Conservation (phyloP, 495 filamentous ascomycete genomes). For the Jackrogersella multiformis region DNA sequence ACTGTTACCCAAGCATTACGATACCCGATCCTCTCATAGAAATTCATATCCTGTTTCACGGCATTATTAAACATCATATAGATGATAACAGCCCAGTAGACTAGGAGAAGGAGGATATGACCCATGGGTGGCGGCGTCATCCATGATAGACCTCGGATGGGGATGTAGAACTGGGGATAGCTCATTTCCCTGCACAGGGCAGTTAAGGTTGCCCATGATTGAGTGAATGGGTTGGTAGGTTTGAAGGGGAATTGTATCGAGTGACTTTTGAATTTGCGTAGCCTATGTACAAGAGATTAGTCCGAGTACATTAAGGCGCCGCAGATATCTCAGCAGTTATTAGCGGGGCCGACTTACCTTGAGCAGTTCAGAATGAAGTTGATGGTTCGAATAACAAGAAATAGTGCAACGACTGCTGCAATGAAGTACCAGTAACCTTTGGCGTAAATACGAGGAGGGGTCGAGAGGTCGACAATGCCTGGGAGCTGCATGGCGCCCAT, state of each 20-base stretch:
- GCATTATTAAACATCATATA: conserved; percentile 63
- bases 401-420: conserved; percentile 50
- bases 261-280: conserved; percentile 49
- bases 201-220: conserved; percentile 70
- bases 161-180: conserved; percentile 69
- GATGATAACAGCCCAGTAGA: conserved; percentile 66
- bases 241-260: conserved; percentile 66
- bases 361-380: conserved; percentile 48
- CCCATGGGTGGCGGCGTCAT: conserved; percentile 67
- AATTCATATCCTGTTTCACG: conserved; percentile 53
- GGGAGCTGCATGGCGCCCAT: conserved; percentile 47
- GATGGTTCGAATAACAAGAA: conserved; percentile 50
- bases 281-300: conserved; percentile 42
- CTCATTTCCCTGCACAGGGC: conserved; percentile 73
- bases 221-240: conserved; percentile 66
- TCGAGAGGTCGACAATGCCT: background rate
- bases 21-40: conserved; percentile 78
- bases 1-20: conserved; percentile 79
- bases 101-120: conserved; percentile 60
- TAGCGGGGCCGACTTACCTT: conserved; percentile 42
- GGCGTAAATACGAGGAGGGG: conserved; percentile 53
- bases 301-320: background rate
- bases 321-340: background rate
- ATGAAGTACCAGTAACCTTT: conserved; percentile 63
- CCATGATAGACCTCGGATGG: conserved; percentile 57